phyloP scores from a whole-genome alignment of 2,329 filamentous ascomycete species.

The Paraphoma sp. region DNA sequence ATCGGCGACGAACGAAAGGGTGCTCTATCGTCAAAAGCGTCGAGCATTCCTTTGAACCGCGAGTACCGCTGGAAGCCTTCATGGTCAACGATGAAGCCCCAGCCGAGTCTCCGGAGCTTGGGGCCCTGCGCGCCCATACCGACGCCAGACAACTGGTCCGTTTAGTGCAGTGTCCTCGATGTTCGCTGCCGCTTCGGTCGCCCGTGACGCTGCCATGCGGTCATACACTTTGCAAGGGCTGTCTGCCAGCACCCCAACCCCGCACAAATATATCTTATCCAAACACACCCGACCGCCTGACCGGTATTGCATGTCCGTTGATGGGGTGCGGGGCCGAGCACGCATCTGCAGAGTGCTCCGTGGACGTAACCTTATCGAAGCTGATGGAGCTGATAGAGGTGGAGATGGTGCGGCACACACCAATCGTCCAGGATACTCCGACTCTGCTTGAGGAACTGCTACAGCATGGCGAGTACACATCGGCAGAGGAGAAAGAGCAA shows the following conservation, averaged over 20 bases:
- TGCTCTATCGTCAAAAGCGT: slow-evolving; percentile 41
- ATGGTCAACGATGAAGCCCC: slow-evolving; percentile 51
- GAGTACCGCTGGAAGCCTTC: slow-evolving; percentile 42
- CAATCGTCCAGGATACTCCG: slow-evolving; percentile 40
- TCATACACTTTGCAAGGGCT: slow-evolving; percentile 75
- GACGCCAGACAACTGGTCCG: slow-evolving; percentile 71
- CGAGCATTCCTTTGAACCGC: slow-evolving; percentile 40
- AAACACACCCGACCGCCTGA: slow-evolving; percentile 67
- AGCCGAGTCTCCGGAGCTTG: slow-evolving; percentile 41
- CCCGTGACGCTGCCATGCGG: slow-evolving; percentile 85
- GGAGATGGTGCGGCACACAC: slow-evolving; percentile 56
- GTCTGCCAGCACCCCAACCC: slow-evolving; percentile 71
- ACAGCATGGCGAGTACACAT: slow-evolving; percentile 39
- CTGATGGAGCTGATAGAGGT: slow-evolving; percentile 62
- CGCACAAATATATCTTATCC: slow-evolving; percentile 81
- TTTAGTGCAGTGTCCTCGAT: slow-evolving; percentile 78
- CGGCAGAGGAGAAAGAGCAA: slow-evolving; percentile 48
- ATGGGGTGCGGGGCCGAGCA: slow-evolving; percentile 72
- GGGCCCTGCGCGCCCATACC: slow-evolving; percentile 56
- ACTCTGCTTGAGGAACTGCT: slow-evolving; percentile 52
- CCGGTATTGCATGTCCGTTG: slow-evolving; percentile 79
- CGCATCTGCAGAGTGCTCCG: slow-evolving; percentile 75
- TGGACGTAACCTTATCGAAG: slow-evolving; percentile 79
- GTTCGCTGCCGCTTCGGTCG: slow-evolving; percentile 70
- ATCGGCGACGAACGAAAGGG: slow-evolving; percentile 41